phyloP scores from a whole-genome alignment of 768 basidiomycete species.

The Lyophyllum atratum region DNA sequence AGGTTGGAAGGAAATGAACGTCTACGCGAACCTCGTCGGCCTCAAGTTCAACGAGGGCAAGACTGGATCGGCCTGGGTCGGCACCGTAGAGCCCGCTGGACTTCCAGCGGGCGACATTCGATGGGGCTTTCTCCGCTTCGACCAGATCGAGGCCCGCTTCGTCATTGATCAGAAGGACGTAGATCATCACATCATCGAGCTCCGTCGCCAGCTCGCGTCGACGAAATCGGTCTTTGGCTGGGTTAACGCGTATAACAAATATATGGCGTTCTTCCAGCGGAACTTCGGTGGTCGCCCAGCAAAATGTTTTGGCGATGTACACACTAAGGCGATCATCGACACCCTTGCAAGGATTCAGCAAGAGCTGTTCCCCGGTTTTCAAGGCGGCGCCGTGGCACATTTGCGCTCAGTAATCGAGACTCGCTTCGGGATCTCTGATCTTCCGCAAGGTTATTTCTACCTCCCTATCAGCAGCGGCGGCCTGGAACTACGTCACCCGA shows the following conservation, averaged over 20 bases:
- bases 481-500: constrained; percentile 32
- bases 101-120: constrained; percentile 22
- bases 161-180: constrained; percentile 31
- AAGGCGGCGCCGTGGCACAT: constrained; percentile 23
- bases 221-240: constrained; percentile 35
- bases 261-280: constrained; percentile 32
- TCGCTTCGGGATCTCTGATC: constrained; percentile 27
- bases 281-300: constrained; percentile 33
- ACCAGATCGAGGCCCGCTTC: constrained; percentile 21
- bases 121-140: constrained; percentile 25
- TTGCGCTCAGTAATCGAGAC: constrained; percentile 27
- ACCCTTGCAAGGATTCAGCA: constrained; percentile 29
- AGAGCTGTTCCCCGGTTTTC: constrained; percentile 25
- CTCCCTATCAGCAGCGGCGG: constrained; percentile 30
- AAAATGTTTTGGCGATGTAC: constrained; percentile 25
- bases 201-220: constrained; percentile 30
- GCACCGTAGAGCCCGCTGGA: constrained; percentile 12
- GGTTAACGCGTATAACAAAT: constrained; percentile 34
- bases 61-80: constrained; percentile 42
- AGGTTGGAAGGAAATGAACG: constrained; percentile 44
- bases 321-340: constrained; percentile 26
- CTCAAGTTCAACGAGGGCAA: constrained; percentile 43
- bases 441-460: constrained; percentile 33
- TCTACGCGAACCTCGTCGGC: constrained; percentile 40
- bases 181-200: constrained; percentile 30